A percentile compares a stretch with the other conserved stretches of the same genome.
These are phyloP conservation scores for Boletus rubroflammeus DNA, from an alignment of 768 basidiomycete genomes.

Conservation along the genomic window DNA sequence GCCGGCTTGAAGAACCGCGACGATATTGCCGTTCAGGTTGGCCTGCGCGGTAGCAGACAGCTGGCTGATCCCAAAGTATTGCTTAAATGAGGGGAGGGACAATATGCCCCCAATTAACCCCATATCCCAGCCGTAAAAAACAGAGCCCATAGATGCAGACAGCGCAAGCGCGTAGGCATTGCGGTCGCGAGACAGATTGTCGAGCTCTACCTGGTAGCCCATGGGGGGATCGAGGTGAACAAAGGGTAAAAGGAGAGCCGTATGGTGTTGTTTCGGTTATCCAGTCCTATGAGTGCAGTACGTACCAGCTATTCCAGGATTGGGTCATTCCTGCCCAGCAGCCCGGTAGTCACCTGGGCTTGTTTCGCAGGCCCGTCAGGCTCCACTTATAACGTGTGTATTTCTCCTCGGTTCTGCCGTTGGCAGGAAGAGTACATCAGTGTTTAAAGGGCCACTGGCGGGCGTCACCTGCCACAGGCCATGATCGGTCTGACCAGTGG, in stretches of 20 bases:
- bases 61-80: constrained; percentile 45
- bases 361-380: not conserved
- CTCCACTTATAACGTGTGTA: not conserved
- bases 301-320: not conserved
- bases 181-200: constrained; percentile 31
- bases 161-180: constrained; percentile 45
- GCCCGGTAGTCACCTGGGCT: not conserved
- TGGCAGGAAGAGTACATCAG: not conserved
- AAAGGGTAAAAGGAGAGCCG: not conserved
- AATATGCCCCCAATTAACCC: constrained; percentile 50
- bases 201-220: constrained; percentile 26
- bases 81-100: constrained; percentile 42
- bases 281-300: not conserved
- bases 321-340: not conserved
- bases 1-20: constrained; percentile 48
- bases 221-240: constrained; percentile 6
- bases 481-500: not conserved
- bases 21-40: constrained; percentile 47
- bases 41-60: constrained; percentile 37
- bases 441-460: not conserved
- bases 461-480: not conserved
- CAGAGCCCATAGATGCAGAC: constrained; percentile 45
- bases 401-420: not conserved
- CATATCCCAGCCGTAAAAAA: constrained; percentile 50
- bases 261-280: too few species aligned